Evolutionary conservation across 2,329 filamentous ascomycete genomes (phyloP), one percentile per base, ranked within the genome.

Genomic region (Ophiocordyceps sinensis): DNA sequence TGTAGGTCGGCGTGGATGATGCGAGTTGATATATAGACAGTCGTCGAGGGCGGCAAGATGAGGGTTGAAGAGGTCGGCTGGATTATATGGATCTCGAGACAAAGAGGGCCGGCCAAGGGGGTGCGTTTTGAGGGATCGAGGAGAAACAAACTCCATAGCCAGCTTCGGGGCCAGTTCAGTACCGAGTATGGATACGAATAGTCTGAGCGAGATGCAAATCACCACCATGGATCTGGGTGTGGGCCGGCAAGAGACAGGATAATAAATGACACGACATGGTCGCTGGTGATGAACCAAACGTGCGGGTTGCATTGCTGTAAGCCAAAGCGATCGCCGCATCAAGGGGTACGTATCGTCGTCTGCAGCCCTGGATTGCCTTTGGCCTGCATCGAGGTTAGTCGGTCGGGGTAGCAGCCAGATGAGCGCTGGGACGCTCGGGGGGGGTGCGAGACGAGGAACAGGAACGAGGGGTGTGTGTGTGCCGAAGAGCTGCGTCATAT

Each of bases 141-240:
- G 51, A 54, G 53, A 53, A 56, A 53, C 53, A 49, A 51, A 51
- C 36, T 29, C 21, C 31, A 37, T 28, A 48, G 45, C 54, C 51
- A 55, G 57, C 48, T 53, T 52, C 49, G 54, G 39, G 58, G 56
- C 55, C 57, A 60, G 60, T 57, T 55, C 53, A 57, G 55, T 45
- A n/a, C n/a, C n/a, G n/a, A n/a, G n/a, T n/a, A n/a, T n/a, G n/a
- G n/a, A n/a, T n/a, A n/a, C n/a, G 55, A 54, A 52, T 44, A 51
- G 50, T 47, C 46, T 49, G 49, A 51, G 50, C 55, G 52, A 58
- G 56, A 58, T 55, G 34, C 37, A 40, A 40, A 31, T 39, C 41
- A 39, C 37, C 31, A 44, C 53, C 56, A 59, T 52, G 57, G 59
- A 61, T 58, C 54, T 60, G 39, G 45, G 49, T 51, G 60, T 62